Evolutionary conservation across 192 early-diverging fungal genomes (phyloP).

Genomic region (Backusella sp.): DNA sequence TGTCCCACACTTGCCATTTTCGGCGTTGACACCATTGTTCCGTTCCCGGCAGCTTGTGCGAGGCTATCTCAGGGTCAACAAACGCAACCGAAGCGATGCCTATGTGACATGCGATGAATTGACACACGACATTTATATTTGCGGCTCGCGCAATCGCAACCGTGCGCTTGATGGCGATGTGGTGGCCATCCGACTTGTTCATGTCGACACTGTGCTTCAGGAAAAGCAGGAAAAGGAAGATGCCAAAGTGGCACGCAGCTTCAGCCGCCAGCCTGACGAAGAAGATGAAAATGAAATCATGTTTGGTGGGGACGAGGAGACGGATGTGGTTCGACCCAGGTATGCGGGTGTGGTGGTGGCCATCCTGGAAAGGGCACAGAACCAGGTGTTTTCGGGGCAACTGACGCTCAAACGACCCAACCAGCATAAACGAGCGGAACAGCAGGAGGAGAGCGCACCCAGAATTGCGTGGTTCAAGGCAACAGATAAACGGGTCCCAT

Average conservation of each 20-base stretch:
- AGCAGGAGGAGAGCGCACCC: slow-evolving; percentile 40
- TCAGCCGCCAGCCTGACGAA: slow-evolving; percentile 50
- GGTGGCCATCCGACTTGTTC: slow-evolving; percentile 70
- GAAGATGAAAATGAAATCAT: slow-evolving; percentile 49
- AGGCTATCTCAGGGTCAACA: slow-evolving; percentile 84
- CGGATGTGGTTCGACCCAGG: slow-evolving; percentile 54
- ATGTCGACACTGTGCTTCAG: slow-evolving; percentile 58
- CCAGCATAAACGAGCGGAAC: slow-evolving; percentile 18
- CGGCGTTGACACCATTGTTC: slow-evolving; percentile 47
- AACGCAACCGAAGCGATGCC: slow-evolving; percentile 78
- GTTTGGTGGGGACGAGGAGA: slow-evolving; percentile 48
- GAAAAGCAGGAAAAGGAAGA: slow-evolving; percentile 59
- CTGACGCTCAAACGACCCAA: slow-evolving; percentile 42
- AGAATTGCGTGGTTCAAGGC: slow-evolving; percentile 82
- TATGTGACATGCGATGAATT: slow-evolving; percentile 80
- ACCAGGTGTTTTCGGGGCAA: slow-evolving; percentile 53
- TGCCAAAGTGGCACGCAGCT: slow-evolving; percentile 49
- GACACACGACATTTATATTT: slow-evolving; percentile 78
- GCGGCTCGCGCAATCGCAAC: slow-evolving; percentile 71
- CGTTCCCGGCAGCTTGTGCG: slow-evolving; percentile 55
- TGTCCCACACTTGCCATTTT: slow-evolving; percentile 54
- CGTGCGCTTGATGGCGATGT: slow-evolving; percentile 83
- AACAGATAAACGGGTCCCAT: slow-evolving; percentile 77
- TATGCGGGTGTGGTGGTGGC: slow-evolving; percentile 58
- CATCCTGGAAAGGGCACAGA: slow-evolving; percentile 53